Base-by-base conservation (phyloP, 2,329 filamentous ascomycete species). In the Stagonosporopsis chrysanthemi region DNA sequence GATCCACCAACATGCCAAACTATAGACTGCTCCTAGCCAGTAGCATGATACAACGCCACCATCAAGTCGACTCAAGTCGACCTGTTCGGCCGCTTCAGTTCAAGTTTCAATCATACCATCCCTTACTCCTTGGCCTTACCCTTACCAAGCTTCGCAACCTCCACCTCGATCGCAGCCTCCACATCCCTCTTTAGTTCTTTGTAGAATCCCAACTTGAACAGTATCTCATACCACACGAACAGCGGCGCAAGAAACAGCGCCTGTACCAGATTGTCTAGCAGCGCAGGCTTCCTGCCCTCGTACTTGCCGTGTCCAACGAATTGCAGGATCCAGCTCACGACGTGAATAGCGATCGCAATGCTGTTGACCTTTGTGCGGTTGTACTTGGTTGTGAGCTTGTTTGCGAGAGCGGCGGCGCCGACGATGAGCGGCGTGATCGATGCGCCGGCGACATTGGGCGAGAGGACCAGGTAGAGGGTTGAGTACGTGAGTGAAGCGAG, bases 221-320 rank as follows among this genome's bases (percentile, higher is more conserved):
- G 81, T 11, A 94, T 78, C 80, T 98, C 93, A 67, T 98, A 89
- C 91, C 95, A 98, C 54, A 98, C 94, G 70, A 98, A 99, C 71
- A 99, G 87, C 26, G 95, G 95, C 1, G 94, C 95, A 33, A 98
- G 82, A 71, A 98, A 93, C 63, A 98, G 77, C 36, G 95, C 93
- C 78, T 98, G 95, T 48, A 95, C 83, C 40, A 98, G 77, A 71
- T 97, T 98, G 78, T 97, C 93, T 53, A 98, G 79, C 66, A 97
- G 78, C 12, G 93, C 94, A 4, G 94, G 94, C 6, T 92, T 91
- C 51, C 94, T 85, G 7, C 90, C 87, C 78, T 98, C 95, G 66
- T 90, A 98, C 49, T 85, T 86, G 28, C 92, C 93, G 71, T 99
- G 95, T 17, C 95, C 95, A 39, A 97, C 70, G 72, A 99, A 97